These are phyloP conservation scores for Misopates orontium DNA, from an alignment of 257 asterid genomes.

Conservation along the genomic window DNA sequence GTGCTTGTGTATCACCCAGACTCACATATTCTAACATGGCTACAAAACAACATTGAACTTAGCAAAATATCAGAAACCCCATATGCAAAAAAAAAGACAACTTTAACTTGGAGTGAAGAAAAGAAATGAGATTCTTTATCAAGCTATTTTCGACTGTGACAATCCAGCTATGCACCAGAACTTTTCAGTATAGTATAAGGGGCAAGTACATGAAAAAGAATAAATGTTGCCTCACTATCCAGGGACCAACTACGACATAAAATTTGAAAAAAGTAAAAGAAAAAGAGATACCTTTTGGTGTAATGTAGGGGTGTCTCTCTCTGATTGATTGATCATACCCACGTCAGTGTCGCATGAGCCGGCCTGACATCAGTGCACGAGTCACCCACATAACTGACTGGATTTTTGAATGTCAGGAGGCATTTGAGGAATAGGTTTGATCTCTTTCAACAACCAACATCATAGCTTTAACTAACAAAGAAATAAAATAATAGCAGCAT, in stretches of 20 bases:
- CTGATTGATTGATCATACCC: too few relatives aligned
- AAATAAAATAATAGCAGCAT: too few relatives aligned
- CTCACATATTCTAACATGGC: slow-evolving; percentile 14
- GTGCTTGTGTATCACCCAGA: slow-evolving; percentile 6
- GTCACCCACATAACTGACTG: slow-evolving; percentile 40
- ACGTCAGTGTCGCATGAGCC: not conserved
- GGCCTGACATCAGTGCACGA: slow-evolving; percentile 2
- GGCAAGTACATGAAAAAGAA: too few relatives aligned
- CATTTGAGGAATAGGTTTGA: not conserved
- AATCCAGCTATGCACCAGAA: not conserved
- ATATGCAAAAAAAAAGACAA: not conserved
- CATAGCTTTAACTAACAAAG: too few relatives aligned
- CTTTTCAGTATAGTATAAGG: too few relatives aligned
- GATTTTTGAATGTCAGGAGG: slow-evolving; percentile 11
- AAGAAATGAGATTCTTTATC: not conserved
- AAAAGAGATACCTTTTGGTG: slow-evolving; percentile 16
- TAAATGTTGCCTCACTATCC: too few relatives aligned
- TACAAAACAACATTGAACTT: slow-evolving; percentile 23
- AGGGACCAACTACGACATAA: slow-evolving; percentile 6
- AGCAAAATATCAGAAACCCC: not conserved
- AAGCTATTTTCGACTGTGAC: slow-evolving; percentile 19
- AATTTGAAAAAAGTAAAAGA: not conserved
- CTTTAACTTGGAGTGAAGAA: not conserved
- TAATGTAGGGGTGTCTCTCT: too few relatives aligned
- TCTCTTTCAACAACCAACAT: too few relatives aligned